Conservation (phyloP, 2,329 filamentous ascomycete genomes). For the Xylaria sp. region DNA sequence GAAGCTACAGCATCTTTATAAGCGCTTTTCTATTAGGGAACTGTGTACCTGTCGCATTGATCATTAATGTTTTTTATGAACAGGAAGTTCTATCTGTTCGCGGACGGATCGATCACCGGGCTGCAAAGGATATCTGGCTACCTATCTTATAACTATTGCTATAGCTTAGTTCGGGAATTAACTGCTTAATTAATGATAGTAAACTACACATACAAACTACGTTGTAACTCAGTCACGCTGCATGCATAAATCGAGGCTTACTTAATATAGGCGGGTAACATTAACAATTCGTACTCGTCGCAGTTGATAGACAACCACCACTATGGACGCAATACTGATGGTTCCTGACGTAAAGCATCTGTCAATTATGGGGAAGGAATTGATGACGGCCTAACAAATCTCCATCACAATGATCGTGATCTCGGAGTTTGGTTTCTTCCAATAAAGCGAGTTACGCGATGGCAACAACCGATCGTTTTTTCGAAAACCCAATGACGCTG, state of each 20-base stretch:
- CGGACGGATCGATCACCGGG: neutral
- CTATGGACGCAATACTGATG: neutral
- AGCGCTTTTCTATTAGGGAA: neutral
- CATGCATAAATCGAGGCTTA: constrained; percentile 25
- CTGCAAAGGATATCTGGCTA: neutral
- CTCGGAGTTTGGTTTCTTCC: neutral
- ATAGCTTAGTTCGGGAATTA: neutral
- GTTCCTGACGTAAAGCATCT: constrained; percentile 9
- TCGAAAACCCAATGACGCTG: constrained; percentile 33
- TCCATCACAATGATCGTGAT: neutral
- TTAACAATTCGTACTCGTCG: neutral
- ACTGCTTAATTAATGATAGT: neutral
- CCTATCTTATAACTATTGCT: neutral
- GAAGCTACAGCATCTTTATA: constrained; percentile 17
- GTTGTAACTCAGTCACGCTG: neutral
- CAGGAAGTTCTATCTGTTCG: neutral
- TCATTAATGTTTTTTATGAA: neutral
- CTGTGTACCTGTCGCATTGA: neutral
- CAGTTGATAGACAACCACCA: neutral
- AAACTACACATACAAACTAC: neutral
- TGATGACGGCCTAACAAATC: neutral
- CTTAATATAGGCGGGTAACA: neutral
- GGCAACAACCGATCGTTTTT: constrained; percentile 35
- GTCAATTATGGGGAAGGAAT: neutral
- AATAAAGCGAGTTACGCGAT: constrained; percentile 19